Percentiles rank a stretch among this genome's conserved stretches.
Conservation (phyloP, 768 basidiomycete species). For the Scleroderma citrinum region DNA sequence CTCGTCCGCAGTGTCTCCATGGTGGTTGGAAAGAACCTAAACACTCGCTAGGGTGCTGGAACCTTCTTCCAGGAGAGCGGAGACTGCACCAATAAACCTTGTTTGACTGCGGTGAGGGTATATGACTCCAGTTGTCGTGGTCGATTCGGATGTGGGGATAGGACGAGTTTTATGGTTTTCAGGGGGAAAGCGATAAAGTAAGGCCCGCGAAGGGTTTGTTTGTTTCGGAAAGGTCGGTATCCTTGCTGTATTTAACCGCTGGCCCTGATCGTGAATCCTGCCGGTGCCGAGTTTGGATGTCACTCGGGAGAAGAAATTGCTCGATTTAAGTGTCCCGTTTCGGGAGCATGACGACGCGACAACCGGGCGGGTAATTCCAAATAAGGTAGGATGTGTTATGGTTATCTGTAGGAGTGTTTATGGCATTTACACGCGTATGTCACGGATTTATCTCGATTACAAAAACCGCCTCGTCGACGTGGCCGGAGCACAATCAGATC, state of each 20-base stretch:
- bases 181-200: slow-evolving; percentile 23
- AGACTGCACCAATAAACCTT: too few species aligned
- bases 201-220: slow-evolving; percentile 24
- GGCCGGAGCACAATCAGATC: slow-evolving; percentile 19
- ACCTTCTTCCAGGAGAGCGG: slow-evolving; percentile 5
- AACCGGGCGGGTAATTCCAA: slow-evolving; percentile 39
- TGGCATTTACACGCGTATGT: slow-evolving; percentile 12
- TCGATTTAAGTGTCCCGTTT: slow-evolving; percentile 32
- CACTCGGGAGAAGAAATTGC: slow-evolving; percentile 24
- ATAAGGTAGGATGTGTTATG: slow-evolving; percentile 32
- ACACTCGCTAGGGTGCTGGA: too few species aligned
- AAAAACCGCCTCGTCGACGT: slow-evolving; percentile 32
- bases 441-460: slow-evolving; percentile 23
- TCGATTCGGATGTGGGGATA: slow-evolving; percentile 2
- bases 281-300: slow-evolving; percentile 38
- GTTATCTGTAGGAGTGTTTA: slow-evolving; percentile 7
- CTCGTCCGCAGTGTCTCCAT: slow-evolving; percentile 14
- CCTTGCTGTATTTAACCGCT: slow-evolving; percentile 30
- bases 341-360: slow-evolving; percentile 30
- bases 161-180: slow-evolving; percentile 9
- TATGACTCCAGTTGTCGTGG: background rate
- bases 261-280: slow-evolving; percentile 38
- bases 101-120: slow-evolving; percentile 3
- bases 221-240: slow-evolving; percentile 31
- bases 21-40: too few species aligned